Conservation (phyloP, 2,329 filamentous ascomycete species). For the Ampelomyces quisqualis region DNA sequence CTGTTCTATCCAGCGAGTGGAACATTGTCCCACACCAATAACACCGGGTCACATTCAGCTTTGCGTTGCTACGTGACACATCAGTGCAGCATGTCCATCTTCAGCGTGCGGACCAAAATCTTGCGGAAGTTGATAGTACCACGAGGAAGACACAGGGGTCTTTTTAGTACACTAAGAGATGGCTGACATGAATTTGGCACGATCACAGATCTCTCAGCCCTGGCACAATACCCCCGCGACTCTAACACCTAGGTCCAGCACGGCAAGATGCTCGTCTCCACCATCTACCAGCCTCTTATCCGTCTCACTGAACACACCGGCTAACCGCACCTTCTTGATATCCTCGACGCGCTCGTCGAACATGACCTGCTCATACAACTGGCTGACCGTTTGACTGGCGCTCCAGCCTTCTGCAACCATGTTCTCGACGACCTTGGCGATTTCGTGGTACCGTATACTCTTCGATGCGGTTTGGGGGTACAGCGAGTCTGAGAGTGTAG, state of each 20-base stretch:
- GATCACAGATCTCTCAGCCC: too few relatives aligned
- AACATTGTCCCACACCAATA: too few relatives aligned
- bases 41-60: too few relatives aligned
- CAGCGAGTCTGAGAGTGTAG: constrained; percentile 70
- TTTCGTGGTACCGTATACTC: constrained; percentile 63
- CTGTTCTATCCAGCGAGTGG: too few relatives aligned
- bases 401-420: constrained; percentile 98
- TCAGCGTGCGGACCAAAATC: too few relatives aligned
- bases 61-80: too few relatives aligned
- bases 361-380: constrained; percentile 81
- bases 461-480: constrained; percentile 57
- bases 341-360: constrained; percentile 83
- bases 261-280: constrained; percentile 88
- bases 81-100: too few relatives aligned
- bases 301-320: constrained; percentile 85
- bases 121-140: too few relatives aligned
- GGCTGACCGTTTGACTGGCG: constrained; percentile 79
- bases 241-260: constrained; percentile 80
- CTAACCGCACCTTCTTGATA: constrained; percentile 85
- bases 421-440: constrained; percentile 80
- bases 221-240: constrained; percentile 70
- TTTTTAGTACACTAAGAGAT: too few relatives aligned
- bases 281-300: constrained; percentile 95
- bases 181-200: too few relatives aligned
- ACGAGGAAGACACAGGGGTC: too few relatives aligned